Percentiles rank a stretch among this genome's conserved stretches.
These are phyloP conservation scores for Manihot esculenta DNA, from an alignment of 441 rosid genomes.

Conservation along the genomic window DNA sequence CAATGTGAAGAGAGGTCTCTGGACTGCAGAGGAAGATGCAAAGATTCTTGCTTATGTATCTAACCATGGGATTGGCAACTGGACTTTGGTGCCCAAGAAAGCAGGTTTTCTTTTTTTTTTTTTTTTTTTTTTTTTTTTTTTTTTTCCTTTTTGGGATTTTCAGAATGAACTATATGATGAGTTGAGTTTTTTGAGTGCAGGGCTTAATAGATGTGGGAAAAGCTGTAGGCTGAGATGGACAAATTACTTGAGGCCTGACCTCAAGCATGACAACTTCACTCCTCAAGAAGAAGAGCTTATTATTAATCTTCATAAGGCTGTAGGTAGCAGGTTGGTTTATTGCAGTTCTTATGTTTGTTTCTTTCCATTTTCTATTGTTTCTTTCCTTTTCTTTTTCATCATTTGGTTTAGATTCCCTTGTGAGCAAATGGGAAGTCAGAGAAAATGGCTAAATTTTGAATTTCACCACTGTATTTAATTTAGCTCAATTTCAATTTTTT, in stretches of 20 bases:
- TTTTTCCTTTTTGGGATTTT: not conserved
- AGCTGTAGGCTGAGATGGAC: conserved; percentile 93
- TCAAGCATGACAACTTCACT: conserved; percentile 76
- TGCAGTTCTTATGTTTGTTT: not conserved
- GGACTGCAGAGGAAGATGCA: conserved; percentile 91
- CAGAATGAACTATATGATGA: no score
- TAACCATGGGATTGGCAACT: conserved; percentile 72
- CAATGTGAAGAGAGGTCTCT: conserved; percentile 76
- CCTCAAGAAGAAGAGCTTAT: conserved; percentile 78
- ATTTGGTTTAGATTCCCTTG: not conserved
- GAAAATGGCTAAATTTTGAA: no score
- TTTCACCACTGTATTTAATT: no score
- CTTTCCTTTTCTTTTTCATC: not conserved
- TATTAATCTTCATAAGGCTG: conserved; percentile 56
- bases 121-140: not conserved
- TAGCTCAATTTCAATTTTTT: no score
- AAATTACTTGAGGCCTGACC: conserved; percentile 88
- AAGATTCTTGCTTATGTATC: conserved; percentile 82
- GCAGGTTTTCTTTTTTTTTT: conserved; percentile 65
- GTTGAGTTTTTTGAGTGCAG: conserved; percentile 38
- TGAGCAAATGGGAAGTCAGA: no score
- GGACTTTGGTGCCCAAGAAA: conserved; percentile 82
- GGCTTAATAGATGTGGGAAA: conserved; percentile 85
- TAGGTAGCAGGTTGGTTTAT: conserved; percentile 70
- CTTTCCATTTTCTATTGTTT: not conserved